These are phyloP conservation scores for Ceratobasidium sp. DNA, from an alignment of 1,284 basidiomycete species.

Conservation along the genomic window DNA sequence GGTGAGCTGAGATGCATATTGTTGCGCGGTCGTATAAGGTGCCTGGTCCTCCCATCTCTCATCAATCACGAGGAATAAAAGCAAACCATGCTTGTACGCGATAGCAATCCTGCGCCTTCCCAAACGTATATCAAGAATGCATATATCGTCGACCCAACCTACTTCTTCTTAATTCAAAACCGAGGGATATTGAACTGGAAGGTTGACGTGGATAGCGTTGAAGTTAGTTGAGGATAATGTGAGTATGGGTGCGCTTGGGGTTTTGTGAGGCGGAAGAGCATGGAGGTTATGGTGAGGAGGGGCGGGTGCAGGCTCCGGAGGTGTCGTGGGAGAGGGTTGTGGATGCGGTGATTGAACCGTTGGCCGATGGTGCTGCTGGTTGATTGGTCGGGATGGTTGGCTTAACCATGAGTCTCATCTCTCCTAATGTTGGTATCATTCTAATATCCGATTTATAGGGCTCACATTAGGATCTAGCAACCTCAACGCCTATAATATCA, in stretches of 20 bases:
- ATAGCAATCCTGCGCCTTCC: conserved; percentile 29
- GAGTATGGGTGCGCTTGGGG: neutral
- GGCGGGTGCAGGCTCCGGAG: conserved; percentile 17
- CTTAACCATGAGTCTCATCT: conserved; percentile 5
- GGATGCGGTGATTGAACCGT: neutral
- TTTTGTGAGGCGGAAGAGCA: conserved; percentile 7
- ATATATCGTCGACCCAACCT: neutral
- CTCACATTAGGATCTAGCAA: conserved; percentile 28
- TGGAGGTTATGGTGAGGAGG: neutral
- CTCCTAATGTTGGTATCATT: too few relatives aligned
- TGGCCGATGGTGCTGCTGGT: too few relatives aligned
- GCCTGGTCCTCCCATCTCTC: too few relatives aligned
- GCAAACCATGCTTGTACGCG: neutral
- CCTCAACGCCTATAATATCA: neutral
- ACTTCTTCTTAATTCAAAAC: neutral
- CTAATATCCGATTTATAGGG: neutral
- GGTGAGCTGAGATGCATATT: neutral
- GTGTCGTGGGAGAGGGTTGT: conserved; percentile 4
- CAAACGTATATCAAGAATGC: conserved; percentile 15
- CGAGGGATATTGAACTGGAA: conserved; percentile 6
- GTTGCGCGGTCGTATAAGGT: conserved; percentile 42
- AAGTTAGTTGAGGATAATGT: neutral
- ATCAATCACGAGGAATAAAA: too few relatives aligned
- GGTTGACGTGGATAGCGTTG: neutral
- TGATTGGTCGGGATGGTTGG: neutral